Conservation (phyloP, 257 asterid species). For the Salvia rosmarinus region DNA sequence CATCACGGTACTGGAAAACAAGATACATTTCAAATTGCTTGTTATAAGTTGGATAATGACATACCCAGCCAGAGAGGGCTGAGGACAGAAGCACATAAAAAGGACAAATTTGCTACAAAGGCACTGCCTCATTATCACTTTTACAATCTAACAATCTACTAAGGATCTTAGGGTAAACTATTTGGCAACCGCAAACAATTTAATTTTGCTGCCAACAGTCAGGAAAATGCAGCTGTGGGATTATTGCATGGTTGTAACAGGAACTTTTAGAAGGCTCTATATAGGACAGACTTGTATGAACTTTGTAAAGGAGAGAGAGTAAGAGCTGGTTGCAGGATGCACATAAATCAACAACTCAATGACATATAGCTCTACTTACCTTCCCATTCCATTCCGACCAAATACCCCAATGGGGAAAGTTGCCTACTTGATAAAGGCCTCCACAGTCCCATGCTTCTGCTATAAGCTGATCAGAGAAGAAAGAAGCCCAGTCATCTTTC, state of each 20-base stretch:
- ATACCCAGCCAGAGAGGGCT: not conserved
- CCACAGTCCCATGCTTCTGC: constrained; percentile 99
- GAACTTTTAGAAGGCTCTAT: constrained; percentile 16
- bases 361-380: constrained; percentile 50
- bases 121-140: not conserved
- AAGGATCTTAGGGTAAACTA: not conserved
- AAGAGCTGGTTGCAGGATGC: constrained; percentile 26
- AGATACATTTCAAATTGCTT: not conserved
- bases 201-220: not conserved
- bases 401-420: constrained; percentile 92
- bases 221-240: not conserved
- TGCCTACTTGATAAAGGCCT: constrained; percentile 98
- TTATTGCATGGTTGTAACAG: constrained; percentile 9
- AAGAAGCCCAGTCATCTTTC: constrained; percentile 17
- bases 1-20: constrained; percentile 83
- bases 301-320: not conserved
- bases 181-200: constrained; percentile 21
- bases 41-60: not conserved
- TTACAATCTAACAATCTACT: not conserved
- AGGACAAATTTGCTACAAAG: constrained; percentile 6
- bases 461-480: constrained; percentile 63
- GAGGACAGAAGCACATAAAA: not conserved
- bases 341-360: constrained; percentile 13
- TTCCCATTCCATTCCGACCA: constrained; percentile 99
- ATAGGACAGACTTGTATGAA: not conserved